These are phyloP conservation scores for Kokia cookei DNA, from an alignment of 441 rosid genomes.

Conservation along the genomic window DNA sequence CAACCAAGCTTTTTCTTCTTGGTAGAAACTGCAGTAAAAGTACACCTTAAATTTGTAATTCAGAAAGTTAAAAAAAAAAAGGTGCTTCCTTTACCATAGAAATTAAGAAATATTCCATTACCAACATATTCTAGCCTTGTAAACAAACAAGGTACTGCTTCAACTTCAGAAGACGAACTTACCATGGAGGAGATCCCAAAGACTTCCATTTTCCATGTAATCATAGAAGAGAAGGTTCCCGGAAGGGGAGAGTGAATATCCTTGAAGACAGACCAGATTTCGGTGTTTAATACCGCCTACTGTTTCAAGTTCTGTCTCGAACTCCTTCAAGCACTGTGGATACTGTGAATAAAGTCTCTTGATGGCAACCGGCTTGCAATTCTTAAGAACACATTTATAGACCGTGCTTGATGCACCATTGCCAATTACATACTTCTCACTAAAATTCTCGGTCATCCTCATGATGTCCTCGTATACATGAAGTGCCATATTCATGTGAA, in stretches of 20 bases:
- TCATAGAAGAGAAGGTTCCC: conserved; percentile 96
- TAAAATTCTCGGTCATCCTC: conserved; percentile 97
- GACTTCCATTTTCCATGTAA: conserved; percentile 97
- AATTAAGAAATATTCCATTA: not conserved
- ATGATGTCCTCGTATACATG: conserved; percentile 94
- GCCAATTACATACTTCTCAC: conserved; percentile 86
- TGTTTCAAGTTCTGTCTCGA: conserved; percentile 86
- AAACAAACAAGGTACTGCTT: not conserved
- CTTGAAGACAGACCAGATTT: conserved; percentile 90
- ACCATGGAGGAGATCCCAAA: conserved; percentile 98
- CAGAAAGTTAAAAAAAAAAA: not conserved
- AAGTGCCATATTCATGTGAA: conserved; percentile 98
- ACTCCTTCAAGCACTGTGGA: conserved; percentile 83
- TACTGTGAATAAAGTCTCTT: conserved; percentile 86
- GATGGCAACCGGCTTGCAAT: conserved; percentile 92
- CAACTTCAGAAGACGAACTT: conserved; percentile 13
- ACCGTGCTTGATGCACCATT: conserved; percentile 93
- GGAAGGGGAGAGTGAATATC: conserved; percentile 70
- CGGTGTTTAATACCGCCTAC: conserved; percentile 91
- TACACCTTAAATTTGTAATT: not conserved
- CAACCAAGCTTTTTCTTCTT: conserved; percentile 89
- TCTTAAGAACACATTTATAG: conserved; percentile 88
- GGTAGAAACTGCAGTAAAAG: conserved; percentile 46
- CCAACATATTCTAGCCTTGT: not conserved
- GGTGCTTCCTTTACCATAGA: not conserved